These are phyloP conservation scores for Vicia sativa DNA, from an alignment of 306 rosid genomes.

Conservation along the genomic window DNA sequence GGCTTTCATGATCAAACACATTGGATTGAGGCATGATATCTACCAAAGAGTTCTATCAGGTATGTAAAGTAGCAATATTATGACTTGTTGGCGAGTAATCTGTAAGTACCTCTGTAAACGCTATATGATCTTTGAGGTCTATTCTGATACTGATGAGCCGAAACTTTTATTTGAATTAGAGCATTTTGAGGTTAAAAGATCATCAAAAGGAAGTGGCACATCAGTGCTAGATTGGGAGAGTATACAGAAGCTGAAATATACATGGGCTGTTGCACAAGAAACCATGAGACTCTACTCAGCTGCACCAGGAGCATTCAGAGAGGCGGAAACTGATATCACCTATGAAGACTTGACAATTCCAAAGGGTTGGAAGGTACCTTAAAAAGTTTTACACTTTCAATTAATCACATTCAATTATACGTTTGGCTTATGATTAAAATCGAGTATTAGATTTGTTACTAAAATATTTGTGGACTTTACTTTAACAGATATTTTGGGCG, in stretches of 20 bases:
- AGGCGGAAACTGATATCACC: slow-evolving; percentile 39
- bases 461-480: slow-evolving; percentile 11
- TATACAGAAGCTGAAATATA: slow-evolving; percentile 50
- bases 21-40: slow-evolving; percentile 58
- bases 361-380: slow-evolving; percentile 54
- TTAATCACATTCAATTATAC: not conserved
- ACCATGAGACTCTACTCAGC: slow-evolving; percentile 52
- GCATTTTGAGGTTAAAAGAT: slow-evolving; percentile 36
- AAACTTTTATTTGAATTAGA: slow-evolving; percentile 37
- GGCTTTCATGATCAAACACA: slow-evolving; percentile 71
- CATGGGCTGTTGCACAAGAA: slow-evolving; percentile 53
- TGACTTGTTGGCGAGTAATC: not conserved
- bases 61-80: slow-evolving; percentile 21
- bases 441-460: not conserved
- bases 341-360: slow-evolving; percentile 48
- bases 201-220: slow-evolving; percentile 21
- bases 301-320: slow-evolving; percentile 49
- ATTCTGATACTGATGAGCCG: not conserved
- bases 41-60: slow-evolving; percentile 59
- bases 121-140: not conserved
- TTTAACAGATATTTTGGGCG: slow-evolving; percentile 48
- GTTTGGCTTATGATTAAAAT: not conserved
- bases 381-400: not conserved
- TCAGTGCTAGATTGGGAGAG: slow-evolving; percentile 44
- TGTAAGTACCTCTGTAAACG: too few relatives aligned